These are phyloP conservation scores for Astragalus membranaceus DNA, from an alignment of 306 rosid species.

Conservation along the genomic window DNA sequence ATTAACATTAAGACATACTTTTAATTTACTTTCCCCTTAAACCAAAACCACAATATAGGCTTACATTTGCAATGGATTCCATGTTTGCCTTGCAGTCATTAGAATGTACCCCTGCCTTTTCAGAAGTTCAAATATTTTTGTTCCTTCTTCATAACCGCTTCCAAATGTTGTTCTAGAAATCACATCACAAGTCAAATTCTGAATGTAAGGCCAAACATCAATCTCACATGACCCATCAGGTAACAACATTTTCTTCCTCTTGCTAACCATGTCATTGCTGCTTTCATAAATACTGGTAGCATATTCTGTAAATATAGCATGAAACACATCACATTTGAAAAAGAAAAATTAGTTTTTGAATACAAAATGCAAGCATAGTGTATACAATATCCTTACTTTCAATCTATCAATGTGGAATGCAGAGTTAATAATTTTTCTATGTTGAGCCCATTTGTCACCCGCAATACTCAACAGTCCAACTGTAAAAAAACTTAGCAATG, in stretches of 20 bases:
- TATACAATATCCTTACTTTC: constrained; percentile 27
- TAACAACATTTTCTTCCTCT: background rate
- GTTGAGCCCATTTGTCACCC: constrained; percentile 48
- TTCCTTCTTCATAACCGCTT: background rate
- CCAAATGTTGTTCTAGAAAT: constrained; percentile 5
- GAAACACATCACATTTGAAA: background rate
- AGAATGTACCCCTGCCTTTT: background rate
- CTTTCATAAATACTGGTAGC: background rate
- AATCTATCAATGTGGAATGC: constrained; percentile 37
- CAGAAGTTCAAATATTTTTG: background rate
- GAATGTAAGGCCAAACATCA: constrained; percentile 8
- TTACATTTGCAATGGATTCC: constrained; percentile 27
- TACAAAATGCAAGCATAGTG: background rate
- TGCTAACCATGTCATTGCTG: background rate
- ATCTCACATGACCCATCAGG: background rate
- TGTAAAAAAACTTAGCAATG: background rate
- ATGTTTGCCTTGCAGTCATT: background rate
- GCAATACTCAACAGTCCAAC: background rate
- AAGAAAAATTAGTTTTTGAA: background rate
- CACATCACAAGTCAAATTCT: background rate
- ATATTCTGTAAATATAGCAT: background rate
- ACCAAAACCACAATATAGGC: background rate
- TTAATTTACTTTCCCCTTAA: too few relatives aligned
- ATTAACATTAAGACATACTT: too few relatives aligned
- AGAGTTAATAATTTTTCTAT: constrained; percentile 37